Percentiles rank a stretch among this genome's conserved stretches.
Conservation (phyloP, 1,139 yeast species). For the Suhomyces choctaworum region DNA sequence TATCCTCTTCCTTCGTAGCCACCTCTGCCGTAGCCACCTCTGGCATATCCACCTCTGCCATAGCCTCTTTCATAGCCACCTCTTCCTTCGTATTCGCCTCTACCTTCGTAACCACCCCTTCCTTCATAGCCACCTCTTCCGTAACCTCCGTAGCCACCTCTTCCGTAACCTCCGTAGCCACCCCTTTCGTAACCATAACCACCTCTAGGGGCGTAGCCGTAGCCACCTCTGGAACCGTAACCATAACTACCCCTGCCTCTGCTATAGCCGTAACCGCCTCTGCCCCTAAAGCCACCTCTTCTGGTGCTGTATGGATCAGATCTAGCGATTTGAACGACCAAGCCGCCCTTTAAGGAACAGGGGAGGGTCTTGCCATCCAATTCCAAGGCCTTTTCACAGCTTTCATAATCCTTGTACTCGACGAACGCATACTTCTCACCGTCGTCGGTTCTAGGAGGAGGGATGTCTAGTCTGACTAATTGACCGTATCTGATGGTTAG, state of each 20-base stretch:
- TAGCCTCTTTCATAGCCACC: constrained; percentile 18
- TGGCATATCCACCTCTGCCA: constrained; percentile 17
- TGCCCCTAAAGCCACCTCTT: constrained; percentile 26
- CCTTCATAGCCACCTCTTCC: constrained; percentile 12
- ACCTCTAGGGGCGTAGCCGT: constrained; percentile 23
- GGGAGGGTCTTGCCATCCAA: constrained; percentile 48
- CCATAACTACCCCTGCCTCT: constrained; percentile 21
- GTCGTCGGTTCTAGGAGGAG: constrained; percentile 66
- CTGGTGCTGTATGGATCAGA: constrained; percentile 52
- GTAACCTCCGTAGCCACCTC: constrained; percentile 16
- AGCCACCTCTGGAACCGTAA: constrained; percentile 20
- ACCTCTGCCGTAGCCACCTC: constrained; percentile 14
- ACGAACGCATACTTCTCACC: constrained; percentile 75
- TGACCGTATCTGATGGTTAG: constrained; percentile 54
- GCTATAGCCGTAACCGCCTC: constrained; percentile 19
- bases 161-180: constrained; percentile 17
- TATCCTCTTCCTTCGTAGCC: constrained; percentile 9
- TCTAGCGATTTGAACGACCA: constrained; percentile 60
- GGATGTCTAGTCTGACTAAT: constrained; percentile 65
- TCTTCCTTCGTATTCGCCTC: constrained; percentile 14
- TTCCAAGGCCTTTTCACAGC: constrained; percentile 62
- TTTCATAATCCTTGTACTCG: constrained; percentile 59
- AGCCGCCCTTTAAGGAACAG: constrained; percentile 38
- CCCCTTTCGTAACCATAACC: constrained; percentile 21
- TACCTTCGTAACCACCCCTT: constrained; percentile 19